phyloP scores from a whole-genome alignment of 441 rosid species.

The Populus hybrid region DNA sequence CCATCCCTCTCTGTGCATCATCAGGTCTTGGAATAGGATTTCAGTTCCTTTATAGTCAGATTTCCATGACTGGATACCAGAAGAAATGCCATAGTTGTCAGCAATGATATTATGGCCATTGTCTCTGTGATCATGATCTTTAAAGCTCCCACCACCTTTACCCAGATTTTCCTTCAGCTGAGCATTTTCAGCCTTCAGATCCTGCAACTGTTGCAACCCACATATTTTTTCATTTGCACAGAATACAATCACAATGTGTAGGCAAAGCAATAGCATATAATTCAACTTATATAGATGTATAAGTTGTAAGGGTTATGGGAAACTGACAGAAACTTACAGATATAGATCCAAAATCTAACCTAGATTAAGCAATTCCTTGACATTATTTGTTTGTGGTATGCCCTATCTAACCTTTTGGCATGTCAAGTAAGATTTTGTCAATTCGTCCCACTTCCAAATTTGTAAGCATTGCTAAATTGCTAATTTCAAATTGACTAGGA shows the following conservation, averaged over 20 bases:
- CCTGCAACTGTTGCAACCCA: conserved; percentile 39
- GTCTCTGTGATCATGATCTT: conserved; percentile 19
- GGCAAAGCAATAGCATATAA: not conserved
- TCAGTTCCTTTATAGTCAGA: conserved; percentile 18
- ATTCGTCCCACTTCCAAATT: not conserved
- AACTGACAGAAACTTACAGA: not conserved
- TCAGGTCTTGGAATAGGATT: conserved; percentile 19
- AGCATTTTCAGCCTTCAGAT: conserved; percentile 53
- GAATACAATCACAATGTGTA: not conserved
- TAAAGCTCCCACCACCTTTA: conserved; percentile 27
- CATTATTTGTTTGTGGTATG: not conserved
- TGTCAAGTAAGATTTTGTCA: not conserved
- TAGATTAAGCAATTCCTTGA: not conserved
- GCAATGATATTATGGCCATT: conserved; percentile 16
- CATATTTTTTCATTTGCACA: not conserved
- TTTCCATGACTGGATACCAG: conserved; percentile 18
- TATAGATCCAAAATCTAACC: not conserved
- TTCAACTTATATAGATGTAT: too few species aligned
- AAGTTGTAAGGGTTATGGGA: not conserved
- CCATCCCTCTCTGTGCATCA: conserved; percentile 21
- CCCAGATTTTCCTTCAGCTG: conserved; percentile 38
- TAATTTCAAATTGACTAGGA: not conserved
- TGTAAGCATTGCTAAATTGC: not conserved
- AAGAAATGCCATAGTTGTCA: conserved; percentile 22
- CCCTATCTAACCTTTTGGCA: not conserved